phyloP scores from a whole-genome alignment of 225 moss, liverwort and hornwort species.

The Rhytidiadelphus loreus region DNA sequence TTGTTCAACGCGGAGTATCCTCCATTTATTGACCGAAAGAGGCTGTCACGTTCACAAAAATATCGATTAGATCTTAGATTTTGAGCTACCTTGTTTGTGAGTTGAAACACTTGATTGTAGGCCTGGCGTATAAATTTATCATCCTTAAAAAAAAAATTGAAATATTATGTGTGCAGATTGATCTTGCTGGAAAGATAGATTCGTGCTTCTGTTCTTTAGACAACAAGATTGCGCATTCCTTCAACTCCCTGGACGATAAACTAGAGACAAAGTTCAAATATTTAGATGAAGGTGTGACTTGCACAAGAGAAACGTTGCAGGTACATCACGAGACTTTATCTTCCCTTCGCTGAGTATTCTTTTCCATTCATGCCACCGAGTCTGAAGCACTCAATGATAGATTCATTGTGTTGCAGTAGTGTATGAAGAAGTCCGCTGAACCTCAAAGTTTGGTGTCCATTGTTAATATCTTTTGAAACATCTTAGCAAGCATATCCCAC shows the following conservation, averaged over 20 bases:
- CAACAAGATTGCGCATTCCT: slow-evolving; percentile 32
- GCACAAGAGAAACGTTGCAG: slow-evolving; percentile 43
- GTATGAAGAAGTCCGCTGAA: neutral
- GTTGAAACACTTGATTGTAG: neutral
- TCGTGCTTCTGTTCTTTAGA: slow-evolving; percentile 45
- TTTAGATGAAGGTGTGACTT: slow-evolving; percentile 41
- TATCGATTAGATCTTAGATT: neutral
- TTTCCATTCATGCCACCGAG: neutral
- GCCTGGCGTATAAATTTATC: neutral
- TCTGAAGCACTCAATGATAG: neutral
- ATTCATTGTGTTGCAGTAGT: neutral
- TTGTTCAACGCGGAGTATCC: neutral
- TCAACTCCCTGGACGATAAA: slow-evolving; percentile 40
- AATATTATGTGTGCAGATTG: slow-evolving; percentile 25
- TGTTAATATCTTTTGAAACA: neutral
- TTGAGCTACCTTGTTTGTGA: neutral
- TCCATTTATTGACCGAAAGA: neutral
- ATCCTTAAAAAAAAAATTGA: neutral
- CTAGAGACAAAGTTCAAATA: slow-evolving; percentile 39
- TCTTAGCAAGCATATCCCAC: neutral
- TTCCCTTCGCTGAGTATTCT: neutral
- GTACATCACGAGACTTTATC: slow-evolving; percentile 1
- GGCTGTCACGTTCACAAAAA: neutral
- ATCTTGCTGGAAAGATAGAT: slow-evolving; percentile 51
- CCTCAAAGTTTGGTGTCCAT: neutral